A percentile compares a stretch with the other conserved stretches of the same genome.
Evolutionary conservation across 768 basidiomycete species (phyloP).

Genomic region (Lactifluus volemus): DNA sequence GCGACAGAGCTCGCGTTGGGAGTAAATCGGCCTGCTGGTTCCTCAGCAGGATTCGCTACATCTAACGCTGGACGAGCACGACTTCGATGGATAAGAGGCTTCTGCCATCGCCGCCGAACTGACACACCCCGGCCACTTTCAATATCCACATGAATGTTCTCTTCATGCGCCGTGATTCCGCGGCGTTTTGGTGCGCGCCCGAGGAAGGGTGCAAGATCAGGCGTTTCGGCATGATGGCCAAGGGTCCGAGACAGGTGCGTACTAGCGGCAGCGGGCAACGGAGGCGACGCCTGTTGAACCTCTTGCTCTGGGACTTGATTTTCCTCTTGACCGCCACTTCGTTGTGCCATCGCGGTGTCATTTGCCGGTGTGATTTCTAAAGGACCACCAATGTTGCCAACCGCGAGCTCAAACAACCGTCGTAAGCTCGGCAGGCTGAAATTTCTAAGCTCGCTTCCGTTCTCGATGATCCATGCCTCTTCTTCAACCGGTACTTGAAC

Average conservation of each 20-base stretch:
- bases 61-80: constrained; percentile 33
- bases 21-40: background rate
- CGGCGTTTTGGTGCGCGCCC: constrained; percentile 36
- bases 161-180: constrained; percentile 31
- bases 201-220: constrained; percentile 43
- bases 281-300: constrained; percentile 11
- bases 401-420: constrained; percentile 42
- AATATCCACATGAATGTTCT: constrained; percentile 31
- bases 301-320: constrained; percentile 3
- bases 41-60: constrained; percentile 5
- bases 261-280: constrained; percentile 16
- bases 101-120: constrained; percentile 25
- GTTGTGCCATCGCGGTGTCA: background rate
- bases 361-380: constrained; percentile 14
- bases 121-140: constrained; percentile 13
- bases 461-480: constrained; percentile 28
- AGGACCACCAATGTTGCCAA: constrained; percentile 29
- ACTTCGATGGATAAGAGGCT: constrained; percentile 35
- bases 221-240: constrained; percentile 43
- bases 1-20: constrained; percentile 2
- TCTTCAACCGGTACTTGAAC: constrained; percentile 29
- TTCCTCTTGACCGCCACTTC: background rate
- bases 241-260: constrained; percentile 40
- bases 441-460: constrained; percentile 34
- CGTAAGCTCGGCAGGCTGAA: constrained; percentile 38